Conservation (phyloP, 768 basidiomycete genomes). For the Inosperma sp. region DNA sequence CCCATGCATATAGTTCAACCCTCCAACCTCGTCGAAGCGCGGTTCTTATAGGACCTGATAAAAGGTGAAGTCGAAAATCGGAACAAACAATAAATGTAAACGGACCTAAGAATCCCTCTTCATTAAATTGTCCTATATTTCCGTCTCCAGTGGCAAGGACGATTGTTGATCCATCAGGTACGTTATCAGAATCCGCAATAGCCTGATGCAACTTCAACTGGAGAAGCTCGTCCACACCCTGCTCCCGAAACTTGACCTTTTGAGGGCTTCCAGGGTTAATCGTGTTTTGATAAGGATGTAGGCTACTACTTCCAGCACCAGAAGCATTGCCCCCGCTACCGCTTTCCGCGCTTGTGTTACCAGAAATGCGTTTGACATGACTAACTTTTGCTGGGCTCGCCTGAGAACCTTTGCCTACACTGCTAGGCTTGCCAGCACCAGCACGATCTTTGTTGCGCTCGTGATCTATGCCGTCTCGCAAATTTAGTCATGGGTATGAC, state of each 20-base stretch:
- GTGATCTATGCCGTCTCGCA: conserved; percentile 56
- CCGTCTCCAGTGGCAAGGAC: conserved; percentile 94
- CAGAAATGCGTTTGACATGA: conserved; percentile 25
- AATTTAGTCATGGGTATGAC: not conserved
- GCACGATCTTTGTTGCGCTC: conserved; percentile 27
- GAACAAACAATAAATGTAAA: conserved; percentile 5
- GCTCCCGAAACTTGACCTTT: conserved; percentile 71
- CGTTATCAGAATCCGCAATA: conserved; percentile 61
- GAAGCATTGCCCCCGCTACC: conserved; percentile 21
- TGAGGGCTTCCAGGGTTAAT: conserved; percentile 19
- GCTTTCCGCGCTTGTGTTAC: conserved; percentile 25
- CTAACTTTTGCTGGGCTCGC: conserved; percentile 7
- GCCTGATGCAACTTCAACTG: conserved; percentile 91
- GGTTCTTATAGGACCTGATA: conserved; percentile 65
- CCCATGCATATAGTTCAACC: conserved; percentile 95
- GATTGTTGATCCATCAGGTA: conserved; percentile 69
- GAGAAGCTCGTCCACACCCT: conserved; percentile 92
- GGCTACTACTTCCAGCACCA: conserved; percentile 11
- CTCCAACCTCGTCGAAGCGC: conserved; percentile 89
- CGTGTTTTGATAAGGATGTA: conserved; percentile 16
- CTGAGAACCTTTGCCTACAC: not conserved
- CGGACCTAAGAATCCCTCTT: conserved; percentile 79
- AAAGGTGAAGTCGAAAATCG: not conserved
- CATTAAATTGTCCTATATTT: conserved; percentile 87
- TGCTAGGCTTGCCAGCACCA: conserved; percentile 15